Percentiles rank a stretch among this genome's conserved stretches.
phyloP scores from a whole-genome alignment of 371 early-diverging fungal genomes.

The Hamiltosporidium tvaerminnensis region DNA sequence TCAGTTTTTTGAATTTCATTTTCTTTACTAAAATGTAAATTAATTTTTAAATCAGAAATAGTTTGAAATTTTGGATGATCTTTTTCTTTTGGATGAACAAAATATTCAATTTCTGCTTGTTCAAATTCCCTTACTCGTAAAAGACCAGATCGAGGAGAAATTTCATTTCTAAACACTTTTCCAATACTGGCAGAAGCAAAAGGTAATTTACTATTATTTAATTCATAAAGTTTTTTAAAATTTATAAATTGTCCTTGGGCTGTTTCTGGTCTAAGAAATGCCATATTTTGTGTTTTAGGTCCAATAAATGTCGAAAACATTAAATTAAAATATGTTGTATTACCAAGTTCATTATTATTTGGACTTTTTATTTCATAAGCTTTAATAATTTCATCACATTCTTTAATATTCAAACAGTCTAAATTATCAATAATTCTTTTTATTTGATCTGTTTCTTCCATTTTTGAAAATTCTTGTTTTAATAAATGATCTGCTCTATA shows the following conservation, averaged over 20 bases:
- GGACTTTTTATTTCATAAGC: constrained; percentile 66
- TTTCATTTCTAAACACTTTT: constrained; percentile 96
- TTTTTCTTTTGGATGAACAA: constrained; percentile 80
- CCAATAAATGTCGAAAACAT: constrained; percentile 96
- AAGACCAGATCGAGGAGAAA: constrained; percentile 85
- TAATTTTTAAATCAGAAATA: constrained; percentile 62
- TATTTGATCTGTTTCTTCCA: constrained; percentile 64
- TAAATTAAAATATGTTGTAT: constrained; percentile 83
- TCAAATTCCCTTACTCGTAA: constrained; percentile 92
- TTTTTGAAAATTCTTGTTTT: constrained; percentile 69
- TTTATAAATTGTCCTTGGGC: constrained; percentile 98
- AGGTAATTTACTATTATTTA: constrained; percentile 90
- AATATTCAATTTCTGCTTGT: constrained; percentile 99
- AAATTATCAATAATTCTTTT: constrained; percentile 57
- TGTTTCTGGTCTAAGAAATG: constrained; percentile 92
- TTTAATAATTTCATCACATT: constrained; percentile 67
- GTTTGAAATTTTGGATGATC: constrained; percentile 71
- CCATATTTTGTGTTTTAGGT: constrained; percentile 66
- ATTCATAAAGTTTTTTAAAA: constrained; percentile 84
- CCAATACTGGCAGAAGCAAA: constrained; percentile 95
- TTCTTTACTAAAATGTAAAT: constrained; percentile 63
- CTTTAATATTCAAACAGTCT: constrained; percentile 72
- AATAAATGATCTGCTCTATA: constrained; percentile 95
- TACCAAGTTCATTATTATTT: constrained; percentile 59
- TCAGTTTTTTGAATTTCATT: constrained; percentile 60